Evolutionary conservation across 495 filamentous ascomycete genomes (phyloP), one percentile per base, ranked within the genome.

Genomic region (Arthonia radiata): DNA sequence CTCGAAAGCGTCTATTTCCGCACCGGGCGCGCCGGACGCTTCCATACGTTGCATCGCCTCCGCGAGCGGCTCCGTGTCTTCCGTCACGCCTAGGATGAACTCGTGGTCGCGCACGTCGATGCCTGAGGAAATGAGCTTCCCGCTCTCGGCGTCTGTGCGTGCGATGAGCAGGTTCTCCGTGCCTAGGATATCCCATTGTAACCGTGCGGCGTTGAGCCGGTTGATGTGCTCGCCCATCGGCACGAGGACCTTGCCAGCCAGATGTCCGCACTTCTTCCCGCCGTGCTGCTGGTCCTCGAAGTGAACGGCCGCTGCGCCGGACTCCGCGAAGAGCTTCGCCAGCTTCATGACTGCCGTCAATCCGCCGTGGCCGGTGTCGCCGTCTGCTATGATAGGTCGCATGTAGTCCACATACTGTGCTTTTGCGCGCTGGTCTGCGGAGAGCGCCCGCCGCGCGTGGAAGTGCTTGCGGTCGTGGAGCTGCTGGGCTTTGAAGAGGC

Each of bases 111-210:
- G 71, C 2, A 76, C 66, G 44, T 97, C 86, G 36, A 97, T 71
- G 1, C 80, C 75, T 31, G 74, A 86, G 35, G 71, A 83, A 29
- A 97, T 62, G 8, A 97, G 58, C 40, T 67, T 79, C 21, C 86
- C 86, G 43, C 74, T 83, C 44, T 97, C 86, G 0, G 79, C 82
- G 47, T 97, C 86, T 9, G 86, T 93, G 13, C 86, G 70, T 4
- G 86, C 86, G 38, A 97, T 90, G 14, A 93, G 61, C 12, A 94
- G 56, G 43, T 83, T 93, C 48, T 97, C 86, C 15, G 62, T 65
- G 27, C 83, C 86, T 83, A 97, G 92, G 22, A 90, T 57, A 39
- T 97, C 86, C 86, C 86, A 97, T 41, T 97, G 86, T 54, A 89
- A 93, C 28, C 86, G 67, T 2, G 86, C 68, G 11, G 89, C 81